A percentile compares a stretch with the other conserved stretches of the same genome.
phyloP scores from a whole-genome alignment of 345 rosid species.

The Gossypium ekmanianum region DNA sequence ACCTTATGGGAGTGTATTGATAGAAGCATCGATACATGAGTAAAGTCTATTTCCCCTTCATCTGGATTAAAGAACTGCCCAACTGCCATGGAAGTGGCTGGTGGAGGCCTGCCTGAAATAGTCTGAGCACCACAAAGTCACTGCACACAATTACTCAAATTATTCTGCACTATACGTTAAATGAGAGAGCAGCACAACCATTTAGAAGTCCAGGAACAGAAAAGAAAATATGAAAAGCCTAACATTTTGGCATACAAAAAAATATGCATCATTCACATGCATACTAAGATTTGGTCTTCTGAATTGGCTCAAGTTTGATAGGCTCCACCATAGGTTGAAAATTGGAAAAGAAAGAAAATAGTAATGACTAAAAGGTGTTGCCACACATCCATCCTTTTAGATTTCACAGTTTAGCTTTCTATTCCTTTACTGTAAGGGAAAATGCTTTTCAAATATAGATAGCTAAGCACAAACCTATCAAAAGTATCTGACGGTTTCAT shows the following conservation, averaged over 20 bases:
- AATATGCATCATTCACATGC: neutral
- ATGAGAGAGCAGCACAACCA: conserved; percentile 8
- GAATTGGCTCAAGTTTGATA: neutral
- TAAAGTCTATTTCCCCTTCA: conserved; percentile 63
- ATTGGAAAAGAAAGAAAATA: neutral
- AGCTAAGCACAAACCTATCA: conserved; percentile 2
- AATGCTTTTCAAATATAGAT: neutral
- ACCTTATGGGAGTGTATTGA: conserved; percentile 76
- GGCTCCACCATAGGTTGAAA: conserved; percentile 3
- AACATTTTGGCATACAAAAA: neutral
- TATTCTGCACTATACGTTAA: conserved; percentile 16
- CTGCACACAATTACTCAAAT: conserved; percentile 21
- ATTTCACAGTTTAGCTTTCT: neutral
- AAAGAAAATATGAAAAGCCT: neutral
- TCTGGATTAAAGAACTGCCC: conserved; percentile 93
- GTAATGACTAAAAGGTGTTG: neutral
- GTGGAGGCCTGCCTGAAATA: conserved; percentile 92
- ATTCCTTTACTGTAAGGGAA: neutral
- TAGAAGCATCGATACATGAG: conserved; percentile 60
- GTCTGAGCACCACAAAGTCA: conserved; percentile 55
- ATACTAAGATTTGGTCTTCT: neutral
- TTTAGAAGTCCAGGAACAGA: neutral
- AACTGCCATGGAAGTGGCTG: conserved; percentile 97
- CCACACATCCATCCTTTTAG: neutral
- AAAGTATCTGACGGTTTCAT: neutral